Conservation (phyloP, 495 filamentous ascomycete species). For the Thozetella sp. region DNA sequence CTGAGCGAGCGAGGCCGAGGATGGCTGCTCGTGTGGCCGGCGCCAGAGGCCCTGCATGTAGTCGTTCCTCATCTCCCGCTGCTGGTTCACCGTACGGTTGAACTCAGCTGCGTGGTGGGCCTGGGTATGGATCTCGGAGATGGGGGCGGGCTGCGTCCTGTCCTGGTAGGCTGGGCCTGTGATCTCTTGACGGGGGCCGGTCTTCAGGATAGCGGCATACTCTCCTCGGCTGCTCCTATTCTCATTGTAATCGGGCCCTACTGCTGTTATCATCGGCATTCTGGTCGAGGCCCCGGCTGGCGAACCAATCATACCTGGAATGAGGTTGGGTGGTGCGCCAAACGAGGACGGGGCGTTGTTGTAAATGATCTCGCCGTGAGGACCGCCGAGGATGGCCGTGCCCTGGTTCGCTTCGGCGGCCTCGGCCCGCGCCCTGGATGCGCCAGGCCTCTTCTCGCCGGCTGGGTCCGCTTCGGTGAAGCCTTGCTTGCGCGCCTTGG, state of each 20-base stretch:
- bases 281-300: constrained; percentile 65
- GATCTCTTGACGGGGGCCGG: constrained; percentile 79
- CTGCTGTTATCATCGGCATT: constrained; percentile 78
- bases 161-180: constrained; percentile 89
- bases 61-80: constrained; percentile 72
- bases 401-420: constrained; percentile 60
- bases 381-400: constrained; percentile 52
- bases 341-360: constrained; percentile 70
- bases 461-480: constrained; percentile 97
- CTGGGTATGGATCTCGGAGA: constrained; percentile 84
- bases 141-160: constrained; percentile 75
- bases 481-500: constrained; percentile 93
- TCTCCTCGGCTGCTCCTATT: constrained; percentile 66
- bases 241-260: constrained; percentile 75
- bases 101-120: constrained; percentile 87
- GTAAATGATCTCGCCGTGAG: constrained; percentile 80
- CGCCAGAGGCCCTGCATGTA: constrained; percentile 79
- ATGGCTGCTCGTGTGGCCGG: constrained; percentile 73
- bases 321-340: constrained; percentile 62
- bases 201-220: constrained; percentile 78
- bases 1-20: constrained; percentile 49
- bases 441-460: constrained; percentile 94
- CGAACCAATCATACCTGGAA: constrained; percentile 70
- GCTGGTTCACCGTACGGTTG: constrained; percentile 78
- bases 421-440: constrained; percentile 83